Evolutionary conservation across 441 rosid genomes (phyloP).

Genomic region (Macaranga tanarius): DNA sequence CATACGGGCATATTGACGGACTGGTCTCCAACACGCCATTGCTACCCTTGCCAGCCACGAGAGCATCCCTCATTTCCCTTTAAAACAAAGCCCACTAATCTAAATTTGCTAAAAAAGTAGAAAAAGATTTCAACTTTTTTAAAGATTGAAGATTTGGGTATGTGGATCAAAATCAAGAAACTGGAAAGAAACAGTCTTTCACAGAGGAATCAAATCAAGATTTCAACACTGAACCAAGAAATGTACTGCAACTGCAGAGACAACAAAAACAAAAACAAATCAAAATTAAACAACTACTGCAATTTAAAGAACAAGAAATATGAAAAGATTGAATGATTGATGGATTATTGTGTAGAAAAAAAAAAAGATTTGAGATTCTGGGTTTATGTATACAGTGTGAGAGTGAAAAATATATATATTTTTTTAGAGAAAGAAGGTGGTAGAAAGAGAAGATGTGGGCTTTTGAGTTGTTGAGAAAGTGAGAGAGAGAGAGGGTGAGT

Average conservation of each 20-base stretch:
- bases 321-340: slow-evolving; percentile 5
- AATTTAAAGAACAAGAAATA: slow-evolving; percentile 7
- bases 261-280: no score
- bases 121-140: neutral
- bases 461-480: neutral
- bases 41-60: slow-evolving; percentile 66
- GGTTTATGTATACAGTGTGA: slow-evolving; percentile 1
- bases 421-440: neutral
- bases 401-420: neutral
- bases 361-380: neutral
- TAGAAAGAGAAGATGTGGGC: slow-evolving; percentile 15
- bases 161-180: slow-evolving; percentile 6
- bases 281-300: neutral
- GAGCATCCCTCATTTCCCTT: slow-evolving; percentile 88
- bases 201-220: slow-evolving; percentile 6
- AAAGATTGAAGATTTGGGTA: slow-evolving; percentile 13
- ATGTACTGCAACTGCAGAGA: neutral
- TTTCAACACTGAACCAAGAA: no score
- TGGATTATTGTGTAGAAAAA: neutral
- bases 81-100: slow-evolving; percentile 23
- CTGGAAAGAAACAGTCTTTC: neutral
- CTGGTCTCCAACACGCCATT: slow-evolving; percentile 71
- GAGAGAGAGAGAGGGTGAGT: slow-evolving; percentile 8
- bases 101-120: slow-evolving; percentile 5
- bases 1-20: slow-evolving; percentile 71